A percentile compares a stretch with the other conserved stretches of the same genome.
Evolutionary conservation across 163 green algal genomes (phyloP).

Genomic region (Chlorella variabilis): DNA sequence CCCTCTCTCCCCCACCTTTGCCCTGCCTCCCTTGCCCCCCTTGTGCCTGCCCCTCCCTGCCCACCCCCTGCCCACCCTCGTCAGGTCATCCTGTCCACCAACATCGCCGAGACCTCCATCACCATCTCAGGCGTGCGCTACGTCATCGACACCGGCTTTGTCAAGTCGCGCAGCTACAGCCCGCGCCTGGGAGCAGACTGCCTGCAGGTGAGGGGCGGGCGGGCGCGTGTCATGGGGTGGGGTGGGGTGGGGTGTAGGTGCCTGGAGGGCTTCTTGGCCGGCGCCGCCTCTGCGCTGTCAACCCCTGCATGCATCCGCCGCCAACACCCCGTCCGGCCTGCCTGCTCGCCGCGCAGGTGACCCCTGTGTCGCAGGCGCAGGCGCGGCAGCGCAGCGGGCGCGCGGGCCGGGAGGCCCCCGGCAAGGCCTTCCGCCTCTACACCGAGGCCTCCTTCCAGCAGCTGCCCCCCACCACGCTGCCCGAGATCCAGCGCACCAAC

Average conservation of each 20-base stretch:
- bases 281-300: neutral
- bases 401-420: constrained; percentile 84
- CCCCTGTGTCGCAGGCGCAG: constrained; percentile 85
- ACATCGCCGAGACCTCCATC: constrained; percentile 91
- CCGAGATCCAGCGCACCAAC: constrained; percentile 89
- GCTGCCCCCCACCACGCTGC: constrained; percentile 70
- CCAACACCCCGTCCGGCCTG: neutral
- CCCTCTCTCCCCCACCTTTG: too few species aligned
- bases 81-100: constrained; percentile 92
- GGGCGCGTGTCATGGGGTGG: neutral
- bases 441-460: constrained; percentile 76
- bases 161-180: constrained; percentile 88
- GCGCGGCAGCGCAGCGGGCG: constrained; percentile 85
- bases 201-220: constrained; percentile 71
- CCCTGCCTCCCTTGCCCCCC: too few species aligned
- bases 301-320: neutral
- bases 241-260: neutral
- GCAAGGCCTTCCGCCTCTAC: constrained; percentile 90
- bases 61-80: too few species aligned
- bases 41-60: neutral
- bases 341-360: constrained; percentile 71
- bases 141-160: constrained; percentile 89
- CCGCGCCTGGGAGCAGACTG: constrained; percentile 79
- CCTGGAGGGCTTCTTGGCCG: neutral
- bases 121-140: constrained; percentile 88